Evolutionary conservation across 345 rosid species (phyloP), one percentile per base, ranked within the genome.

Genomic region (Linum lewisii): DNA sequence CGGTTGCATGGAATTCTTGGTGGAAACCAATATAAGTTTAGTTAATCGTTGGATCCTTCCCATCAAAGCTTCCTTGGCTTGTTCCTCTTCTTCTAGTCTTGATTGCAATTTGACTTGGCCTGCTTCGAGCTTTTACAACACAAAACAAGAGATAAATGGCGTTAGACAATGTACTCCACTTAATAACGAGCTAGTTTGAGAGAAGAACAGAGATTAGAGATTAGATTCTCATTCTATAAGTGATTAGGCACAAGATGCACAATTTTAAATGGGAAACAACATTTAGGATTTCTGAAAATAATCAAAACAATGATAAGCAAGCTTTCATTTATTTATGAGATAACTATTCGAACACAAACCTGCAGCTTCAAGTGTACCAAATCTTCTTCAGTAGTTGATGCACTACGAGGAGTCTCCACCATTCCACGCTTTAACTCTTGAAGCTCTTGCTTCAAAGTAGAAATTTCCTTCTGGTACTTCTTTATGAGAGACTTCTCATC

Each of bases 401-500:
- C 70, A 58, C 21, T 60, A 62, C 71, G 36, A 54, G 82, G 78
- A 32, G 66, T 73, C 70, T 61, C 82, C 74, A 67, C 62, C 69
- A 80, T 77, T 42, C 85, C 81, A 25, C 52, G 72, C 75, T 70
- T 82, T 69, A 82, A 63, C 65, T 78, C 87, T 62, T 78, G 78
- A 63, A 85, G 91, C 66, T 82, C 91, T 73, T 78, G 74, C 79
- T 80, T 85, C 59, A 85, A 72, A 64, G 51, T 75, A 51, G 80
- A 71, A 66, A 82, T 85, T 69, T 85, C 91, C 65, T 79, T 85
- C 68, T 85, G 85, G 62, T 85, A 85, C 72, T 78, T 85, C 49
- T 85, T 82, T 52, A 85, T 85, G 63, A 85, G 85, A 54, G 85
- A 85, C 69, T 82, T 85, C 84, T 85, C 91, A 75, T 85, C 91